These are phyloP conservation scores for Venturia aucupariae DNA, from an alignment of 2,329 filamentous ascomycete genomes.

Conservation along the genomic window DNA sequence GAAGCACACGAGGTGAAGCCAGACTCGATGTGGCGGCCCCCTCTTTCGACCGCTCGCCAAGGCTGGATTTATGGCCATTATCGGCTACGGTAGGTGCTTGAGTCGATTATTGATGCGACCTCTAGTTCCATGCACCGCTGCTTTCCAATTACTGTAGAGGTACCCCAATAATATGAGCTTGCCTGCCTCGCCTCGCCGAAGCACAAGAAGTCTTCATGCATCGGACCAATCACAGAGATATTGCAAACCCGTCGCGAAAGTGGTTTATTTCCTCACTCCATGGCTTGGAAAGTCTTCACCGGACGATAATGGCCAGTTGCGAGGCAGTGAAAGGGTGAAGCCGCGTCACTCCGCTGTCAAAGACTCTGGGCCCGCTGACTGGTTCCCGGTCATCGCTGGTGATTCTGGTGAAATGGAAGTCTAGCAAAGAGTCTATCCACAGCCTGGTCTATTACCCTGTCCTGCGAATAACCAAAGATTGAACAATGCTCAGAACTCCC, in stretches of 20 bases:
- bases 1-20: not conserved
- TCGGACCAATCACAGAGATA: not conserved
- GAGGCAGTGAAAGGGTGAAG: not conserved
- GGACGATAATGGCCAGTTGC: not conserved
- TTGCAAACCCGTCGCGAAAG: not conserved
- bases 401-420: not conserved
- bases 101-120: not conserved
- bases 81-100: not conserved
- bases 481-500: not conserved
- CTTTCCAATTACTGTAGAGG: not conserved
- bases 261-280: not conserved
- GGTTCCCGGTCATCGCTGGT: not conserved
- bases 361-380: not conserved
- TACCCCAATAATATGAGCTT: not conserved
- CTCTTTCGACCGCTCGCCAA: not conserved
- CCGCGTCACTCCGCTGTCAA: not conserved
- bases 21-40: not conserved
- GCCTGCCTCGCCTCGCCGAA: not conserved
- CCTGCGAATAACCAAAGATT: not conserved
- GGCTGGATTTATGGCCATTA: not conserved
- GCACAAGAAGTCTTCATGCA: not conserved
- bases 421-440: not conserved
- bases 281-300: not conserved
- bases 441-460: not conserved
- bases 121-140: not conserved